A percentile compares a stretch with the other conserved stretches of the same genome.
These are phyloP conservation scores for Trametes maxima DNA, from an alignment of 768 basidiomycete species.

Conservation along the genomic window DNA sequence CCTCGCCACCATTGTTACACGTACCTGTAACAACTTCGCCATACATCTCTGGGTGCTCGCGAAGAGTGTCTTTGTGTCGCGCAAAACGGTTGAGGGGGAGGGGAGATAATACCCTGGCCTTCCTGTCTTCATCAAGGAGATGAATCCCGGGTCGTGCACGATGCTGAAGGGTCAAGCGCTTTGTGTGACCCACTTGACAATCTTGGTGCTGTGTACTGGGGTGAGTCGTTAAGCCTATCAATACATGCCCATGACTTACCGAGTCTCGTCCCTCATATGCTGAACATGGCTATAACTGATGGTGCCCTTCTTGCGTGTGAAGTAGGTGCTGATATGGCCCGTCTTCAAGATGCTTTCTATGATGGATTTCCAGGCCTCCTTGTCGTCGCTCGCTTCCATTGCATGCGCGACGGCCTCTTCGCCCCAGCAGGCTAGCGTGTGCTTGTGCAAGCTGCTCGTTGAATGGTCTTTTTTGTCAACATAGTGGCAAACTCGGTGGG, in stretches of 20 bases:
- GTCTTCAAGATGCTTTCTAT: neutral
- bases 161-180: conserved; percentile 37
- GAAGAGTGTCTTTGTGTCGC: conserved; percentile 37
- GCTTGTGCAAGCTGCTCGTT: conserved; percentile 33
- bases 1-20: no score
- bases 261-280: conserved; percentile 29
- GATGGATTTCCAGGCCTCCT: neutral
- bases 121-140: conserved; percentile 37
- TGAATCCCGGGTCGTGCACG: conserved; percentile 38
- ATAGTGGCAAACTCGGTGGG: conserved; percentile 20
- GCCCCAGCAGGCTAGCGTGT: conserved; percentile 40
- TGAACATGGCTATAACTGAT: conserved; percentile 35
- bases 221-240: neutral
- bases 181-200: conserved; percentile 41
- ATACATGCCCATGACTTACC: neutral
- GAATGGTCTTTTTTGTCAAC: conserved; percentile 30
- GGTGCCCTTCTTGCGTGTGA: conserved; percentile 31
- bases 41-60: conserved; percentile 23
- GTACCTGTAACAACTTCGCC: conserved; percentile 25
- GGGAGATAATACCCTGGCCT: conserved; percentile 39
- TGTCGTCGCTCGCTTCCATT: conserved; percentile 16
- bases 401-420: conserved; percentile 18
- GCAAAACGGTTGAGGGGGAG: conserved; percentile 35
- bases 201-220: conserved; percentile 29
- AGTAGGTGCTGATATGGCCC: conserved; percentile 28